Conservation (phyloP, 768 basidiomycete genomes). For the Lactarius pseudohatsudake region DNA sequence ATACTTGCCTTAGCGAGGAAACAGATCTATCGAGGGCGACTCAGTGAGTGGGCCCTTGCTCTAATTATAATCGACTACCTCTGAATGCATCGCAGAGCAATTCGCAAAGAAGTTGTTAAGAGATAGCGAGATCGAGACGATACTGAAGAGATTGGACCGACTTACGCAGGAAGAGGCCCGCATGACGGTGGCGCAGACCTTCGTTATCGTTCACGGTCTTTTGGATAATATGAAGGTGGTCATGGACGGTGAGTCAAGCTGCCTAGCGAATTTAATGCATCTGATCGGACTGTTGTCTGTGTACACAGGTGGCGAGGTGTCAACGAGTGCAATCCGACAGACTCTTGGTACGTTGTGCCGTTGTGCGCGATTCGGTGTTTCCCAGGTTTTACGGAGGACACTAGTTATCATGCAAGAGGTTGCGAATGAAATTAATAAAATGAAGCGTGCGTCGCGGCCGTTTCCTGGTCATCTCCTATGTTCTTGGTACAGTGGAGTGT, state of each 20-base stretch:
- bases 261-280: background rate
- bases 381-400: background rate
- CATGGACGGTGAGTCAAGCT: background rate
- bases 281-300: background rate
- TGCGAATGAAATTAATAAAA: background rate
- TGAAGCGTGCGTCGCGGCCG: background rate
- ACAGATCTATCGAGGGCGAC: background rate
- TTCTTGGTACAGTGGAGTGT: background rate
- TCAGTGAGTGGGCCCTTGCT: background rate
- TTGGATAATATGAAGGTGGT: background rate
- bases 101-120: background rate
- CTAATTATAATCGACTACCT: background rate
- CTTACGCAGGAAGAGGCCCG: background rate
- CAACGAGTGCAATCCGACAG: background rate
- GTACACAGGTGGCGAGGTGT: background rate
- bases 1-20: background rate
- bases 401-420: conserved; percentile 6
- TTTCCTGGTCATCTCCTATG: too few relatives aligned
- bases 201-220: background rate
- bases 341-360: background rate
- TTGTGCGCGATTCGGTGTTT: background rate
- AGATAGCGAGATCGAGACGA: background rate
- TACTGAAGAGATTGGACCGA: background rate
- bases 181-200: background rate
- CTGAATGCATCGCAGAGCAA: background rate